Evolutionary conservation across 129 eudicot species (phyloP), one percentile per base, ranked within the genome.

Genomic region (Flaveria linearis): DNA sequence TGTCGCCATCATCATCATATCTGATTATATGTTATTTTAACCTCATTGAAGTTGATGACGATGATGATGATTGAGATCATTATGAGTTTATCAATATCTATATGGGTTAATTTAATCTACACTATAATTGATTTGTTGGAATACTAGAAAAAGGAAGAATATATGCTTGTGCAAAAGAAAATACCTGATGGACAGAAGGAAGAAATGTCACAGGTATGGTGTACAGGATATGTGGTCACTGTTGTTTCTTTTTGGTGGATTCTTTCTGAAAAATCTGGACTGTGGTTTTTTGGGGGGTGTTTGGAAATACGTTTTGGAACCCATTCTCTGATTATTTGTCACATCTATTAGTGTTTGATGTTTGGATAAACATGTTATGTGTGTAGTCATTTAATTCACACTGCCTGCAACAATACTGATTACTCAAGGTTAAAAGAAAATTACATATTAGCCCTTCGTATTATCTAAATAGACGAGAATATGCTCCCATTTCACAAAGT

Each of bases 81-180:
- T 45, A 45, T 45, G 50, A 45, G 50, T 45, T 45, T 45, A 45
- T 45, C 2, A 45, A 8, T 45, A 14, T 45, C 50, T 45, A 45
- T 45, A 45, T 45, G 13, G 11, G 12, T 45, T 45, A 10, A 8
- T 10, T 45, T 45, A 45, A 45, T 45, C 50, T 45, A 45, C 50
- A 45, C 13, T 45, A 10, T 43, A 11, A 45, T 39, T 60, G 25
- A 22, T 25, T 18, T 77, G 42, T 73, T 56, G 80, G 69, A 72
- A 67, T 62, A 46, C 53, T 76, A 94, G 99, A 82, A 82, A 87
- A 94, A 91, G 82, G 99, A 94, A 83, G 94, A 91, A 86, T 91
- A 91, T 16, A 89, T 94, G 97, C 95, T 94, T 78, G 97, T 94
- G 10, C 97, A 91, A 78, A 91, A 91, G 93, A 94, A 91, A 79